Base-by-base conservation (phyloP, 768 basidiomycete species). In the Suillus luteus region DNA sequence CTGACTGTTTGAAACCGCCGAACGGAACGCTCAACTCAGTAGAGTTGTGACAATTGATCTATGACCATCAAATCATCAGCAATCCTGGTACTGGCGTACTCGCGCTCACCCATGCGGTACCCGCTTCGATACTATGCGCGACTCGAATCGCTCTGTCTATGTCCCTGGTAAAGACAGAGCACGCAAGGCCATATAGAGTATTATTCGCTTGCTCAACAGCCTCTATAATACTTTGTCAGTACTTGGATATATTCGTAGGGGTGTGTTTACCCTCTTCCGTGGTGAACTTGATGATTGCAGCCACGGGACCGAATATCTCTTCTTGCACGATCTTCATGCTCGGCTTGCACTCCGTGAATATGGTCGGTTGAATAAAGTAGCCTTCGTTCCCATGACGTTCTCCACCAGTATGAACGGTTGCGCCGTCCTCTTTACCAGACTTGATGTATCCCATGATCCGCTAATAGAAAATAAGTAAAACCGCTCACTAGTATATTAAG, bases 1-100 rank as follows among this genome's bases (percentile, higher is more conserved):
- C 89, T 52, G 83, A 85, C 75, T 89, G 86, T 81, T 90, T 91
- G 81, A 81, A 90, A 55, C 90, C 89, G 55, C 89, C 88, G 71
- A 89, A 89, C 8, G 89, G 88, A 46, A 88, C 75, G 61, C 78
- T 73, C 10, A 80, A 70, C 66, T 86, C 78, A 14, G 83, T 71
- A 46, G 67, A 65, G 70, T 81, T 79, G 40, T 72, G 71, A 51
- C 77, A 81, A 71, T 83, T 83, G 60, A 83, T 73, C 80, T 79
- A 57, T 40, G 15, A 3, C 2, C 38, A 27, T 62, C 15, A 38
- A n/a, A 62, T 59, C 33, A n/a, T 11, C 44, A n/a, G 5, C 44
- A 27, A 22, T 43, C 35, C 14, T 27, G 4, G 44, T 3, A 61
- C 46, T 64, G 65, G 35, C 44, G 59, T 27, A 11, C 33, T 17